Conservation (phyloP, 208 protist species). For the Naegleria fowleri region DNA sequence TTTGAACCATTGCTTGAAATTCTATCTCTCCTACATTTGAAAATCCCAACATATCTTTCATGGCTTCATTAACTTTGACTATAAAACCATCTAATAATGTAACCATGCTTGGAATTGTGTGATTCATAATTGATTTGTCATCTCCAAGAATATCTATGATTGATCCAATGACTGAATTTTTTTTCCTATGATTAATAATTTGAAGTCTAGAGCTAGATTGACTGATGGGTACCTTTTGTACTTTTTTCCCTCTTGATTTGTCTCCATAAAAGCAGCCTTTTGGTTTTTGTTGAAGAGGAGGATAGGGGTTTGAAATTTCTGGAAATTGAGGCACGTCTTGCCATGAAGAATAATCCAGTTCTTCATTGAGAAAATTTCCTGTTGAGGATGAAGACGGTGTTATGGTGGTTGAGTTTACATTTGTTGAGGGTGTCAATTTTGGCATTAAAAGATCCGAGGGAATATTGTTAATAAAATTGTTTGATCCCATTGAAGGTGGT, state of each 20-base stretch:
- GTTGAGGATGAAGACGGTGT: not conserved
- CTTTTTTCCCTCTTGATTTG: not conserved
- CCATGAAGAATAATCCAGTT: not conserved
- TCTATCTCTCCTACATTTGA: not conserved
- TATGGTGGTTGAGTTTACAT: not conserved
- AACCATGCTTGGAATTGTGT: not conserved
- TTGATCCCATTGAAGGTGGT: not conserved
- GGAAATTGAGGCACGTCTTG: not conserved
- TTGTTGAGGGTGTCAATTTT: not conserved
- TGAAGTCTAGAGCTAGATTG: not conserved
- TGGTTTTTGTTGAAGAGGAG: conserved; percentile 1
- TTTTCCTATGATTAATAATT: not conserved
- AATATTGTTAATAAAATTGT: not conserved
- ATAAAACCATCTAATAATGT: not conserved
- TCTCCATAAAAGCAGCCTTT: not conserved
- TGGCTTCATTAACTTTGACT: not conserved
- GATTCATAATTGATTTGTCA: not conserved
- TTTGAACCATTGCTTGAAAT: not conserved
- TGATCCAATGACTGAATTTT: not conserved
- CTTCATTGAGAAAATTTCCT: not conserved
- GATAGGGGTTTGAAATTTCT: not conserved
- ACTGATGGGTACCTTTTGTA: not conserved
- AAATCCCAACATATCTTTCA: conserved; percentile 5
- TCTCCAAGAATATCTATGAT: not conserved
- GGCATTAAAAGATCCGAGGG: not conserved